A percentile compares a stretch with the other conserved stretches of the same genome.
These are phyloP conservation scores for Guyanaporus albipodus DNA, from an alignment of 768 basidiomycete genomes.

Conservation along the genomic window DNA sequence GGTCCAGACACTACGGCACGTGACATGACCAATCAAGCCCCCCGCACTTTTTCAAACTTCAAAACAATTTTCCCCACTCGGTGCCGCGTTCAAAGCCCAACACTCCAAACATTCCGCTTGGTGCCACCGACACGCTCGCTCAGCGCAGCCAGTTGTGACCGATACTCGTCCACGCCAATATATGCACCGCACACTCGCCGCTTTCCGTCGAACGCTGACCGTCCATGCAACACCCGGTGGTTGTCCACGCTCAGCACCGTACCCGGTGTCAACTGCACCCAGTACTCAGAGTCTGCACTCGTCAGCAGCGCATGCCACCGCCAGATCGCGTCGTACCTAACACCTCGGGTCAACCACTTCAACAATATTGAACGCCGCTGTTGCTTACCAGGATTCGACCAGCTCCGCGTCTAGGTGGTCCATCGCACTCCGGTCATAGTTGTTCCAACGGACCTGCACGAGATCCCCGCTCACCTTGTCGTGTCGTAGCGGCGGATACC, in stretches of 20 bases:
- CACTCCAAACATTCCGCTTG: slow-evolving; percentile 57
- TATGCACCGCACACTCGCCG: slow-evolving; percentile 97
- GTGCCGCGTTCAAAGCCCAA: slow-evolving; percentile 41
- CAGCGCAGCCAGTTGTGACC: slow-evolving; percentile 69
- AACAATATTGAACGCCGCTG: too few relatives aligned
- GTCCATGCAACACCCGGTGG: slow-evolving; percentile 89
- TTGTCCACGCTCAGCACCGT: slow-evolving; percentile 93
- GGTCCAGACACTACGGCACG: slow-evolving; percentile 15
- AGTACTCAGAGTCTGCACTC: slow-evolving; percentile 82
- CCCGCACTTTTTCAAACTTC: slow-evolving; percentile 26
- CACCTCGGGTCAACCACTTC: too few relatives aligned
- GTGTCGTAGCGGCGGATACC: slow-evolving; percentile 72
- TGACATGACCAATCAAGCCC: slow-evolving; percentile 17
- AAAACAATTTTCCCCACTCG: slow-evolving; percentile 9
- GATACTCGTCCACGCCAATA: slow-evolving; percentile 86
- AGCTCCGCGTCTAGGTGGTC: slow-evolving; percentile 49
- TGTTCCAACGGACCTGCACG: slow-evolving; percentile 87
- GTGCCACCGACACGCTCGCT: slow-evolving; percentile 44
- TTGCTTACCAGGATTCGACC: slow-evolving; percentile 68
- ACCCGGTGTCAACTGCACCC: slow-evolving; percentile 86
- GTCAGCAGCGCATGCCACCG: slow-evolving; percentile 74
- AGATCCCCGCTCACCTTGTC: slow-evolving; percentile 58
- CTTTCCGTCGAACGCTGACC: slow-evolving; percentile 84
- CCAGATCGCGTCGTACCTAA: slow-evolving; percentile 76
- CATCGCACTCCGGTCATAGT: slow-evolving; percentile 87